phyloP scores from a whole-genome alignment of 2,329 filamentous ascomycete species.

The Fusarium albosuccineum region DNA sequence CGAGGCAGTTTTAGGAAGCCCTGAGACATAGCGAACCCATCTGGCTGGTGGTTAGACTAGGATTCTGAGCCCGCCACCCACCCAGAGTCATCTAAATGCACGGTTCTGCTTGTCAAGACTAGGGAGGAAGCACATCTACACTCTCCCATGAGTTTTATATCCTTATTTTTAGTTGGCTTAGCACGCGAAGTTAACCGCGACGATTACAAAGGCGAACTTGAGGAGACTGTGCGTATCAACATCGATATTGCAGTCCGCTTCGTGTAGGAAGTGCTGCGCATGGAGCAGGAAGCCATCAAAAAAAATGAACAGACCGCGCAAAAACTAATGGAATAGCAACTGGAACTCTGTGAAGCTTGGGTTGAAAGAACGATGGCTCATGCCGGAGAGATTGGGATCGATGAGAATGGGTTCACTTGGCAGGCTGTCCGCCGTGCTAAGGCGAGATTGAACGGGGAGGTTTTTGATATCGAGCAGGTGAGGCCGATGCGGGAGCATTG shows the following conservation, averaged over 20 bases:
- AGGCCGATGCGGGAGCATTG: background rate
- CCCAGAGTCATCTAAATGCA: background rate
- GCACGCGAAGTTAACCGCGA: background rate
- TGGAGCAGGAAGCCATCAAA: background rate
- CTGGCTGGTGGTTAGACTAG: too few relatives aligned
- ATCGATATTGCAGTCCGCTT: constrained; percentile 2
- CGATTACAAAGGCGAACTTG: background rate
- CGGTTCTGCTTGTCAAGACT: constrained; percentile 9
- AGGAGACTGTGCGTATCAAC: constrained; percentile 8
- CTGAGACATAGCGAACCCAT: too few relatives aligned
- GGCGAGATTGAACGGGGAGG: background rate
- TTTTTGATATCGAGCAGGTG: background rate
- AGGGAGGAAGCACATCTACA: constrained; percentile 1
- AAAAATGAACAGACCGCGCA: background rate
- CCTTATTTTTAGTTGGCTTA: background rate
- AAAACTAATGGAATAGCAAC: background rate
- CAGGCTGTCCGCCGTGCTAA: background rate
- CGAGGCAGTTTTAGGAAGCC: too few relatives aligned
- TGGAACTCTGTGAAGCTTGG: background rate
- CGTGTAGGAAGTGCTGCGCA: background rate
- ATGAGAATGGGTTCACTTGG: background rate
- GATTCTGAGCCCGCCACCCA: too few relatives aligned
- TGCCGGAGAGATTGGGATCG: background rate
- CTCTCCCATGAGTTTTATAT: constrained; percentile 6
- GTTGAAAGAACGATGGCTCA: background rate